Evolutionary conservation across 352 stramenopile species (phyloP).

Genomic region (Bremia lactucae): DNA sequence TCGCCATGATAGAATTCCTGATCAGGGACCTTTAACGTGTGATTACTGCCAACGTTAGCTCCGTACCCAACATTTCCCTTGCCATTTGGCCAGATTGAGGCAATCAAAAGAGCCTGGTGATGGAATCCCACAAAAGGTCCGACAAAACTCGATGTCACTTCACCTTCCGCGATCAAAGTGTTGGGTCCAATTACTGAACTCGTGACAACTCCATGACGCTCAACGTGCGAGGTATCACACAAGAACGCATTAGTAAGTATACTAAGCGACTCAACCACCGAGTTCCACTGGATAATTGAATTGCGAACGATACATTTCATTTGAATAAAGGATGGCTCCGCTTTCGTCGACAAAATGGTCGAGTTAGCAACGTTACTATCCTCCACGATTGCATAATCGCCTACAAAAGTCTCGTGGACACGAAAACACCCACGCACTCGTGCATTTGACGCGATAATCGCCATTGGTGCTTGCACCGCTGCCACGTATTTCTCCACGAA

Average conservation of each 20-base stretch:
- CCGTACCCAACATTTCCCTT: slow-evolving; percentile 91
- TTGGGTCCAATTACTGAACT: slow-evolving; percentile 83
- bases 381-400: slow-evolving; percentile 37
- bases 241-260: slow-evolving; percentile 62
- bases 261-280: slow-evolving; percentile 48
- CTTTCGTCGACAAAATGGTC: slow-evolving; percentile 53
- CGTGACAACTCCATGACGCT: slow-evolving; percentile 76
- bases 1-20: slow-evolving; percentile 89
- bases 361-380: slow-evolving; percentile 47
- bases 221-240: slow-evolving; percentile 66
- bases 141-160: slow-evolving; percentile 86
- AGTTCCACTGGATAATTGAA: slow-evolving; percentile 64
- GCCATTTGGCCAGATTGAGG: slow-evolving; percentile 86
- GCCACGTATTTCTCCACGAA: slow-evolving; percentile 46
- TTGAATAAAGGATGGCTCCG: slow-evolving; percentile 32
- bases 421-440: slow-evolving; percentile 50
- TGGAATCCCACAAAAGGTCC: slow-evolving; percentile 93
- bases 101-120: slow-evolving; percentile 89
- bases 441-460: slow-evolving; percentile 41
- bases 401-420: slow-evolving; percentile 60
- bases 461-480: slow-evolving; percentile 29
- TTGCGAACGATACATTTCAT: slow-evolving; percentile 56
- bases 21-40: slow-evolving; percentile 87
- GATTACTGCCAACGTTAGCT: slow-evolving; percentile 94
- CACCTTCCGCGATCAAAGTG: slow-evolving; percentile 79